Evolutionary conservation across 1,284 basidiomycete species (phyloP), one percentile per base, ranked within the genome.

Genomic region (Microstroma glucosiphilum): DNA sequence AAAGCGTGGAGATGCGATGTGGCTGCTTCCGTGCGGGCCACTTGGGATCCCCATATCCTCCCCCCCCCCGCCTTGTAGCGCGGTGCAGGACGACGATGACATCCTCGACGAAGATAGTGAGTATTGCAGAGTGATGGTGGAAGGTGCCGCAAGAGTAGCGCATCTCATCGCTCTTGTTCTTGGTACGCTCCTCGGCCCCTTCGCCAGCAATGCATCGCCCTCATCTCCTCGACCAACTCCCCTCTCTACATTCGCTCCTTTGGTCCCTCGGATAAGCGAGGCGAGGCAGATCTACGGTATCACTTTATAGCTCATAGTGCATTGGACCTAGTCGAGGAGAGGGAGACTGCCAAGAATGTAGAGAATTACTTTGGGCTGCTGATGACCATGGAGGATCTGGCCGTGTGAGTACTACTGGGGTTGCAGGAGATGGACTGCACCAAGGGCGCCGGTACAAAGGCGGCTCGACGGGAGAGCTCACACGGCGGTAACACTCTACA

Each of bases 311-410:
- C 78, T 0, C 77, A 80, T 60, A 70, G 74, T 0, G 73, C 77
- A 0, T 60, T 79, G 2, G 79, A 80, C 61, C 71, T 76, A 21
- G 76, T 80, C 48, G 79, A 80, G 42, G 78, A 80, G 56, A 70
- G 78, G 57, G 75, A 46, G 61, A 60, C 57, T 19, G 40, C 21
- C 11, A 30, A 69, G 60, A 71, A 66, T 37, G 66, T 68, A 1
- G 79, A 80, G 30, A 72, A 73, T 42, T 80, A 80, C 62, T 67
- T 79, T 11, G 79, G 79, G 1, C 59, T 80, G 41, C 69, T 80
- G 3, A 76, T 76, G 58, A 76, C 76, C 0, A 73, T 80, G 66
- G 79, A 80, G 49, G 79, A 80, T 60, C 69, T 80, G 46, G 79
- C 79, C 0, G 67, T 80, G 51, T 54, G 21, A 54, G 51, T 26